phyloP scores from a whole-genome alignment of 176 grass and related monocot species.

The Carex cristatella region DNA sequence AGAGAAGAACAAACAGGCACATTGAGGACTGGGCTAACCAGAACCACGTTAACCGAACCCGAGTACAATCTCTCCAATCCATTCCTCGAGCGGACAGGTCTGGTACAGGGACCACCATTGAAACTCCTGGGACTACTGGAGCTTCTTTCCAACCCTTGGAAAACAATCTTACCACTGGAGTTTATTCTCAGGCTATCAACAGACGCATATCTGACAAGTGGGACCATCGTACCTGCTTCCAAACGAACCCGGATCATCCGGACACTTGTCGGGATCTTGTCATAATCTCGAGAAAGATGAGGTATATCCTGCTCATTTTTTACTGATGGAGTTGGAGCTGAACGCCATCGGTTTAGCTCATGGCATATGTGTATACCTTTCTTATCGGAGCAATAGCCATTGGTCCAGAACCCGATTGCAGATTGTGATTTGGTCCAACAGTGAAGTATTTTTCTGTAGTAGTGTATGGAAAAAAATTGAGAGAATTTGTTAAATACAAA shows the following conservation, averaged over 20 bases:
- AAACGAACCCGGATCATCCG: slow-evolving; percentile 36
- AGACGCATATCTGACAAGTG: slow-evolving; percentile 25
- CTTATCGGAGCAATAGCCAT: too few relatives aligned
- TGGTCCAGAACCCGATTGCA: too few relatives aligned
- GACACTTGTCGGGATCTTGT: slow-evolving; percentile 39
- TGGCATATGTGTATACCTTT: too few relatives aligned
- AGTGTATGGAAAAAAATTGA: too few relatives aligned
- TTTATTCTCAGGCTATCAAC: slow-evolving; percentile 82
- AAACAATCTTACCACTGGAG: slow-evolving; percentile 82
- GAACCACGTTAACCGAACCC: slow-evolving; percentile 56
- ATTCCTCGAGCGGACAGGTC: slow-evolving; percentile 33
- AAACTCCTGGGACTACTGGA: slow-evolving; percentile 75
- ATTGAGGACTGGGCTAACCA: slow-evolving; percentile 71
- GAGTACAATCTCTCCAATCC: slow-evolving; percentile 69
- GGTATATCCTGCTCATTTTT: slow-evolving; percentile 60
- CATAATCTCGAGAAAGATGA: slow-evolving; percentile 70
- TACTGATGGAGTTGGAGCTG: too few relatives aligned
- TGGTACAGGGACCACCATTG: slow-evolving; percentile 29
- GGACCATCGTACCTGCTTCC: slow-evolving; percentile 2
- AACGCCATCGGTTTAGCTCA: too few relatives aligned
- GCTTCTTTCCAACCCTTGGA: slow-evolving; percentile 74
- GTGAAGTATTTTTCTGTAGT: too few relatives aligned
- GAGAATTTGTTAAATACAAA: too few relatives aligned
- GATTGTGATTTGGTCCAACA: too few relatives aligned
- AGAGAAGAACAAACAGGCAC: slow-evolving; percentile 84